Conservation (phyloP, 441 rosid genomes). For the Biscutella laevigata region DNA sequence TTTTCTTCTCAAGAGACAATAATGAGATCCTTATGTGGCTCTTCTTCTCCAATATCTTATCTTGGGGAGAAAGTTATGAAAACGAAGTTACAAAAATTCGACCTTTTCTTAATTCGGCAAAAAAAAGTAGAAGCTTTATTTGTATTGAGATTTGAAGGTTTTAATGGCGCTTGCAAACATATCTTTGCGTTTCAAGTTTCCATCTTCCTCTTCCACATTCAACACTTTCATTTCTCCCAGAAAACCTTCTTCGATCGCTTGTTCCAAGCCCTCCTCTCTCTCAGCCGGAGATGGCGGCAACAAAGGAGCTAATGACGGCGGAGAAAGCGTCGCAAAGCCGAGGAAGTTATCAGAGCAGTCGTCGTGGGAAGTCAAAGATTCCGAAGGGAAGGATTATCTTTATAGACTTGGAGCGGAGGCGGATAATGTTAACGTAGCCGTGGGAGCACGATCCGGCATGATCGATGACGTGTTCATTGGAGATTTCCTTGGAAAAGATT, state of each 20-base stretch:
- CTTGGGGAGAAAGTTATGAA: background rate
- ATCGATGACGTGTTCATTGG: slow-evolving; percentile 77
- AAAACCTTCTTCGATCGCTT: slow-evolving; percentile 26
- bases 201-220: slow-evolving; percentile 21
- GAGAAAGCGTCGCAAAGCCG: slow-evolving; percentile 6
- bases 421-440: slow-evolving; percentile 77
- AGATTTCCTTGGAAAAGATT: slow-evolving; percentile 75
- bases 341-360: slow-evolving; percentile 66
- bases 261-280: slow-evolving; percentile 34
- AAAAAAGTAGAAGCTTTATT: background rate
- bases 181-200: slow-evolving; percentile 25
- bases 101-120: too few species aligned
- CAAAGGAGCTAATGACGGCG: slow-evolving; percentile 14
- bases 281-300: slow-evolving; percentile 11
- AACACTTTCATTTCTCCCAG: slow-evolving; percentile 8
- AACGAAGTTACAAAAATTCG: background rate
- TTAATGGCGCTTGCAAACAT: slow-evolving; percentile 28
- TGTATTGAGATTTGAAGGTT: background rate
- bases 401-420: slow-evolving; percentile 78
- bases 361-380: slow-evolving; percentile 81
- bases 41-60: slow-evolving; percentile 14
- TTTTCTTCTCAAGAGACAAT: too few species aligned
- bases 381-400: slow-evolving; percentile 74
- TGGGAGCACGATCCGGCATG: slow-evolving; percentile 74
- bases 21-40: too few species aligned